These are phyloP conservation scores for Aspergillus egyptiacus DNA, from an alignment of 495 filamentous ascomycete genomes.

Conservation along the genomic window DNA sequence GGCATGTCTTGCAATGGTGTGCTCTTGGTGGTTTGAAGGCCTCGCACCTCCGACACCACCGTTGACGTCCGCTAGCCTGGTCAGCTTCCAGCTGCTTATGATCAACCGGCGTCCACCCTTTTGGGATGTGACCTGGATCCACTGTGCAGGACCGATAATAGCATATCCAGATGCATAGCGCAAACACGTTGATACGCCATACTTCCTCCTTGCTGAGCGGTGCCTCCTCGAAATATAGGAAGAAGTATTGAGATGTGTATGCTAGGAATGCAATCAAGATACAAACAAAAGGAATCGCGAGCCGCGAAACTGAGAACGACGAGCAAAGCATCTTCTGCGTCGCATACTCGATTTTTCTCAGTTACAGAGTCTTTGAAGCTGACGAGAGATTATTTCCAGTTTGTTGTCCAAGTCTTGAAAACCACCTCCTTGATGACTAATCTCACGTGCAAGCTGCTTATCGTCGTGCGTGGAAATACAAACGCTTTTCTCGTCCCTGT, in stretches of 20 bases:
- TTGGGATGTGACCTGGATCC: constrained; percentile 59
- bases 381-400: not conserved
- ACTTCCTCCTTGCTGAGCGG: constrained; percentile 56
- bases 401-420: not conserved
- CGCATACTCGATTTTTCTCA: not conserved
- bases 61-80: constrained; percentile 25
- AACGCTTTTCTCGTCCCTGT: not conserved
- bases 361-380: not conserved
- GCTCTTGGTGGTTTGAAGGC: constrained; percentile 77
- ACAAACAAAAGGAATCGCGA: constrained; percentile 63
- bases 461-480: constrained; percentile 5
- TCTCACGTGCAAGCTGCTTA: not conserved
- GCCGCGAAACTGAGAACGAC: constrained; percentile 21
- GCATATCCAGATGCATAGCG: constrained; percentile 68
- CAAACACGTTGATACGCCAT: constrained; percentile 66
- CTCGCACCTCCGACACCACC: constrained; percentile 86
- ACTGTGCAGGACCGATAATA: constrained; percentile 73
- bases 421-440: not conserved
- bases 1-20: constrained; percentile 88
- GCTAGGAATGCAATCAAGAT: constrained; percentile 69
- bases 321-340: constrained; percentile 16
- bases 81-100: constrained; percentile 26
- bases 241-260: constrained; percentile 79
- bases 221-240: constrained; percentile 64
- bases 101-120: constrained; percentile 21